These are phyloP conservation scores for Vickermania spadyakhi DNA, from an alignment of 208 protist species.

Conservation along the genomic window DNA sequence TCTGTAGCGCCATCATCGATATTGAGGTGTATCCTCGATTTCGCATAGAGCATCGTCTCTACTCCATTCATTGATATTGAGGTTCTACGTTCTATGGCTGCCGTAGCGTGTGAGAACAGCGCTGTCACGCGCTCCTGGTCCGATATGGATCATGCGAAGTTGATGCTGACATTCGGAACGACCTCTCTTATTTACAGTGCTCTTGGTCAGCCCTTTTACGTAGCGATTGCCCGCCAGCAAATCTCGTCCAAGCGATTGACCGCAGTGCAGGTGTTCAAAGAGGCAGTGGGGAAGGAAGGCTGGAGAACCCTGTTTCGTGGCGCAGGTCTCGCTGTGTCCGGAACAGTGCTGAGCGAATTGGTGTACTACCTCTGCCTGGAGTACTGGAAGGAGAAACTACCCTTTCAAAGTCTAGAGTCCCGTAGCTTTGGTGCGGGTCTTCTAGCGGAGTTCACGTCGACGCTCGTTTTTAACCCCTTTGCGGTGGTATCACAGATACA, in stretches of 20 bases:
- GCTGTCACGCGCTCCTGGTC: conserved; percentile 77
- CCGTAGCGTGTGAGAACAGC: conserved; percentile 16
- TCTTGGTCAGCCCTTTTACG: conserved; percentile 57
- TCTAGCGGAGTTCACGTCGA: conserved; percentile 50
- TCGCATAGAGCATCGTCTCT: no score
- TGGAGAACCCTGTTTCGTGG: conserved; percentile 56
- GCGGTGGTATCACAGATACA: conserved; percentile 75
- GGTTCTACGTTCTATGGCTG: no score
- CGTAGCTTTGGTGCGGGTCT: conserved; percentile 65
- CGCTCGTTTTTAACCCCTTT: conserved; percentile 75
- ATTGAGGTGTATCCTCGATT: no score
- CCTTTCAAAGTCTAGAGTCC: conserved; percentile 43
- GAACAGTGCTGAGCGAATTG: conserved; percentile 66
- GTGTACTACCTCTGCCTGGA: conserved; percentile 70
- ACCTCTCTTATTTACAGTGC: conserved; percentile 64
- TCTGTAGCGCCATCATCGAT: no score
- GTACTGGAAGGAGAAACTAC: conserved; percentile 67
- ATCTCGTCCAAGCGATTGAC: conserved; percentile 31
- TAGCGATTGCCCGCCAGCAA: conserved; percentile 73
- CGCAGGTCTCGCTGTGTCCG: conserved; percentile 39
- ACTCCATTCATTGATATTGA: no score
- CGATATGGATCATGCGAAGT: conserved; percentile 45
- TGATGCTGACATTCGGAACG: conserved; percentile 53
- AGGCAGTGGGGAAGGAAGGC: conserved; percentile 35
- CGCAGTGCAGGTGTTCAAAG: conserved; percentile 25